Conservation (phyloP, 805 yeast species). For the Yarrowia hollandica region DNA sequence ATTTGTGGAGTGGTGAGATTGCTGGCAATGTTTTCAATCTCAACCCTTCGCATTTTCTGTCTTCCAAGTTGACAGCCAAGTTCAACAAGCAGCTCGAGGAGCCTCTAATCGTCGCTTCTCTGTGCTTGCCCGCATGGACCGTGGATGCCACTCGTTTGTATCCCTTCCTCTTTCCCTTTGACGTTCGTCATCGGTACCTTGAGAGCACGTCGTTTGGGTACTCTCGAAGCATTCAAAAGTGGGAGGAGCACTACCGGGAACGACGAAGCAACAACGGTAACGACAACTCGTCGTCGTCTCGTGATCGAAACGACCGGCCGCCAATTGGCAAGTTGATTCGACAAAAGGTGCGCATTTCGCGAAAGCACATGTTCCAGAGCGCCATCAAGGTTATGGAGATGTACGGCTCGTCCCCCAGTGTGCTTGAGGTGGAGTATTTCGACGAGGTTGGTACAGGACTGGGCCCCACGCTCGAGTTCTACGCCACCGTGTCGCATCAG, state of each 20-base stretch:
- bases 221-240: slow-evolving; percentile 73
- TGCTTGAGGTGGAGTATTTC: slow-evolving; percentile 80
- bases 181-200: slow-evolving; percentile 70
- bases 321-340: slow-evolving; percentile 70
- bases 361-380: slow-evolving; percentile 68
- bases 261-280: slow-evolving; percentile 38
- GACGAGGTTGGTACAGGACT: slow-evolving; percentile 95
- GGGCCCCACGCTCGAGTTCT: slow-evolving; percentile 95
- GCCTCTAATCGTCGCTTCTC: slow-evolving; percentile 82
- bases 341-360: slow-evolving; percentile 74
- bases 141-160: slow-evolving; percentile 67
- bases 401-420: slow-evolving; percentile 76
- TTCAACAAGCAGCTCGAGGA: slow-evolving; percentile 85
- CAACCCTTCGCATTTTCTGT: slow-evolving; percentile 50
- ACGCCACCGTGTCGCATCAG: slow-evolving; percentile 74
- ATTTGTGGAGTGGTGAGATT: slow-evolving; percentile 34
- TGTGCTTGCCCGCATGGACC: slow-evolving; percentile 83
- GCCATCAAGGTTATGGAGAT: slow-evolving; percentile 75
- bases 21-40: slow-evolving; percentile 31
- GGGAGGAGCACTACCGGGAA: slow-evolving; percentile 55
- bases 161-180: slow-evolving; percentile 84
- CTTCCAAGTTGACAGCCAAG: slow-evolving; percentile 82
- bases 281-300: slow-evolving; percentile 31
- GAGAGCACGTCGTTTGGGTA: slow-evolving; percentile 91
- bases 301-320: slow-evolving; percentile 33